Evolutionary conservation across 345 rosid species (phyloP).

Genomic region (Fremontodendron californicum): DNA sequence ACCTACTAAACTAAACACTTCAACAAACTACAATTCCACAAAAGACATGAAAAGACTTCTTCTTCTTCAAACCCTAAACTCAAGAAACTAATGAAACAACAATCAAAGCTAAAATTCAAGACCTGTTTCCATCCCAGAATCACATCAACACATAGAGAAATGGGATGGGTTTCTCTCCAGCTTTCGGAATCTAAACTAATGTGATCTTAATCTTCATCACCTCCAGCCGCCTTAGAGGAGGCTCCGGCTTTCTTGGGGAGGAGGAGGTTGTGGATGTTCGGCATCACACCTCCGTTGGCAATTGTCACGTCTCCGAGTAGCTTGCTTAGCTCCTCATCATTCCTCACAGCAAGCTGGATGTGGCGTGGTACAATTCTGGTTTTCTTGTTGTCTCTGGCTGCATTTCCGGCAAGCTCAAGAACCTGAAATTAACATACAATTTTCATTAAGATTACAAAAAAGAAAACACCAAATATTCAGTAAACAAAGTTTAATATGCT

Average conservation of each 20-base stretch:
- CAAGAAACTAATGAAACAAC: not conserved
- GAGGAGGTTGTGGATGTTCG: conserved; percentile 91
- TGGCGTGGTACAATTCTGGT: conserved; percentile 90
- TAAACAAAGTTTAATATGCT: not conserved
- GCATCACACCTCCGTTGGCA: conserved; percentile 97
- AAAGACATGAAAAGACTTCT: not conserved
- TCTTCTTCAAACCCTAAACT: not conserved
- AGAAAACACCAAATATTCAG: not conserved
- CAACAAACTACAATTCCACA: conserved; percentile 3
- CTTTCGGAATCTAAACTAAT: conserved; percentile 18
- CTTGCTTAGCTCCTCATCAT: conserved; percentile 95
- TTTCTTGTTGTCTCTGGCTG: conserved; percentile 91
- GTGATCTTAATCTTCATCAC: conserved; percentile 27
- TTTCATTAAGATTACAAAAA: not conserved
- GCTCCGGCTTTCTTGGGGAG: conserved; percentile 83
- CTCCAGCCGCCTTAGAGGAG: conserved; percentile 58
- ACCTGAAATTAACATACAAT: conserved; percentile 35
- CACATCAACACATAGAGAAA: not conserved
- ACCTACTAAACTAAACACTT: conserved; percentile 3
- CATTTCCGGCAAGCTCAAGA: conserved; percentile 87
- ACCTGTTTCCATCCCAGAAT: not conserved
- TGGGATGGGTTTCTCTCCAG: not conserved
- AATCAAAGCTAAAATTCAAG: not conserved
- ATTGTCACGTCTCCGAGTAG: conserved; percentile 91
- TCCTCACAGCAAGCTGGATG: conserved; percentile 83